Percentiles rank a stretch among this genome's conserved stretches.
phyloP scores from a whole-genome alignment of 176 grass and related monocot genomes.

The Avena eriantha region DNA sequence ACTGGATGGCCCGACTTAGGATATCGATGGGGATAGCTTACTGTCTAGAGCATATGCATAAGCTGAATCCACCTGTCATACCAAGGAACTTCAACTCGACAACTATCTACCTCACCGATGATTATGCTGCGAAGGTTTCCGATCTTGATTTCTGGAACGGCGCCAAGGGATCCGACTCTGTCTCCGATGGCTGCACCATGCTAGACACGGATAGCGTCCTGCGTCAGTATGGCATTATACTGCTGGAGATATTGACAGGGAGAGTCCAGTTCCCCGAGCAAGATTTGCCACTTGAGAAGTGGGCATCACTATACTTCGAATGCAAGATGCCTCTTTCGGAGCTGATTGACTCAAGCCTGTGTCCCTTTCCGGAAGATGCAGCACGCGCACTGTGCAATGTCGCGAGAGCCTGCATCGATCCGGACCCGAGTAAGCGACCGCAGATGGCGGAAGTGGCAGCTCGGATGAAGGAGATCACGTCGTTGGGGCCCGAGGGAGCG shows the following conservation, averaged over 20 bases:
- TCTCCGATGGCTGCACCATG: not conserved
- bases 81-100: slow-evolving; percentile 50
- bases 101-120: slow-evolving; percentile 72
- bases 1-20: slow-evolving; percentile 68
- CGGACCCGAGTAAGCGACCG: slow-evolving; percentile 58
- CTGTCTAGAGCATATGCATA: slow-evolving; percentile 79
- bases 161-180: slow-evolving; percentile 24
- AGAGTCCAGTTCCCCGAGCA: slow-evolving; percentile 48
- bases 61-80: slow-evolving; percentile 61
- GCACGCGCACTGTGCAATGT: slow-evolving; percentile 56
- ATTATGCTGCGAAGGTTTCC: slow-evolving; percentile 77
- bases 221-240: slow-evolving; percentile 64
- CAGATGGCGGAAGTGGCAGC: slow-evolving; percentile 57
- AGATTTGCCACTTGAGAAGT: slow-evolving; percentile 35
- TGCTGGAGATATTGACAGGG: slow-evolving; percentile 78
- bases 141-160: slow-evolving; percentile 60
- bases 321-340: slow-evolving; percentile 51
- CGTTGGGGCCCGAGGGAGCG: slow-evolving; percentile 67
- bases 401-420: slow-evolving; percentile 56
- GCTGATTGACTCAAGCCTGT: slow-evolving; percentile 56
- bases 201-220: slow-evolving; percentile 40
- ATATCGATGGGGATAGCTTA: slow-evolving; percentile 90
- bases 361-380: slow-evolving; percentile 44
- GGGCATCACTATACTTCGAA: slow-evolving; percentile 41
- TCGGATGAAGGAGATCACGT: slow-evolving; percentile 66